Evolutionary conservation across 148 eudicot genomes (phyloP), one percentile per base, ranked within the genome.

Genomic region (Chenopodium suecicum): DNA sequence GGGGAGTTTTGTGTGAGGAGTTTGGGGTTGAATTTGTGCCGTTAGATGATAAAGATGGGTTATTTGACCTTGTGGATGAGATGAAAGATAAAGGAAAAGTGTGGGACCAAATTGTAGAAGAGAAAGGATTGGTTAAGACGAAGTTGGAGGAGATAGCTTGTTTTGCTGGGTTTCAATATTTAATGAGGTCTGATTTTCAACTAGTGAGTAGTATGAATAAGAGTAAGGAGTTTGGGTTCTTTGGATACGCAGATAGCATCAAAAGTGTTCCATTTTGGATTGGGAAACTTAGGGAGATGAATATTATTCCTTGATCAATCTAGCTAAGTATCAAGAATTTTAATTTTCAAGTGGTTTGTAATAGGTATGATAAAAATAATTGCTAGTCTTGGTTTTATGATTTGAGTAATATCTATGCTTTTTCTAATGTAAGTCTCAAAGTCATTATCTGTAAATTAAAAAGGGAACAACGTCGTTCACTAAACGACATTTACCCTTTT

Each of bases 91-190:
- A 90, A 47, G 86, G 73, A 20, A 7, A 31, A 9, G 87, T 88
- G 72, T 90, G 92, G 92, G 88, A 90, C 66, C 32, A 41, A 68
- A 88, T 90, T 27, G 90, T 88, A 78, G 80, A 70, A 78, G 76
- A 84, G 50, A 80, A 90, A 12, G 84, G 82, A 11, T 62, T 90
- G 73, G 76, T 78, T 34, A 80, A 82, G 58, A 86, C 86, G 2
- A 83, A 79, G 32, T 48, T 90, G 86, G 82, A 84, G 70, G 91
- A 88, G 29, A 80, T 88, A 1, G 79, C 78, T 44, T 84, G 86
- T 69, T 80, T 87, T 60, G 83, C 8, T 5, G 87, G 66, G 2
- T 1, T 77, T 8, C 69, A 82, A 41, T 12, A 13, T 32, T 78
- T 79, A 74, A 4, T 70, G 23, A 62, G 80, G 44, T 74, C 82